These are phyloP conservation scores for Apiotrichum akiyoshidainum DNA, from an alignment of 1,284 basidiomycete genomes.

Conservation along the genomic window DNA sequence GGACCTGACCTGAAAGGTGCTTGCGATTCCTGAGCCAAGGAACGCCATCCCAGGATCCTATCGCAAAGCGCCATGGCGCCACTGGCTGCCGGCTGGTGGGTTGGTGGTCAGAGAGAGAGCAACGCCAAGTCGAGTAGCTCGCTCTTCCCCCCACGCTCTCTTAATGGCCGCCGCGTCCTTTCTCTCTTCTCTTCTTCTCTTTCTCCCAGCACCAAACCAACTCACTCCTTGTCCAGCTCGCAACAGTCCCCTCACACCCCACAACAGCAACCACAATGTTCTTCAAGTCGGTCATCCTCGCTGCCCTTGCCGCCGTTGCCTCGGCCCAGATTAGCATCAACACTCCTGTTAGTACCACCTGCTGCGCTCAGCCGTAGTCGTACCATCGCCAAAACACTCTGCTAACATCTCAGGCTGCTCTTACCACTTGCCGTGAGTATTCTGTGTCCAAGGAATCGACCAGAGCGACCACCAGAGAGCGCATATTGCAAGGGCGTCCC, in stretches of 20 bases:
- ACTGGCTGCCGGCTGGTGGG: too few relatives aligned
- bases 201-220: neutral
- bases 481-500: too few relatives aligned
- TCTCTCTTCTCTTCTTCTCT: slow-evolving; percentile 7
- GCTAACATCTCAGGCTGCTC: slow-evolving; percentile 26
- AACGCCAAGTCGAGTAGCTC: neutral
- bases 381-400: too few relatives aligned
- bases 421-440: slow-evolving; percentile 44
- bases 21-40: too few relatives aligned
- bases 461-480: too few relatives aligned
- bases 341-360: slow-evolving; percentile 39
- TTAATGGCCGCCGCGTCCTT: neutral
- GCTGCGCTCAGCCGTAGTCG: too few relatives aligned
- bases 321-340: slow-evolving; percentile 31
- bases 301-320: slow-evolving; percentile 34
- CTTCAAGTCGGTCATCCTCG: slow-evolving; percentile 24
- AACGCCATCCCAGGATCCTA: too few relatives aligned
- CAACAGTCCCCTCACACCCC: neutral
- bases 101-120: too few relatives aligned
- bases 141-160: neutral
- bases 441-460: neutral
- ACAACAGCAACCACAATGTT: slow-evolving; percentile 27
- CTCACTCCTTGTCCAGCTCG: neutral
- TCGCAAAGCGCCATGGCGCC: too few relatives aligned
- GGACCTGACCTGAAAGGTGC: too few relatives aligned